A percentile compares a stretch with the other conserved stretches of the same genome.
phyloP scores from a whole-genome alignment of 1,284 basidiomycete species.

The Erythrobasidium hasegawianum region DNA sequence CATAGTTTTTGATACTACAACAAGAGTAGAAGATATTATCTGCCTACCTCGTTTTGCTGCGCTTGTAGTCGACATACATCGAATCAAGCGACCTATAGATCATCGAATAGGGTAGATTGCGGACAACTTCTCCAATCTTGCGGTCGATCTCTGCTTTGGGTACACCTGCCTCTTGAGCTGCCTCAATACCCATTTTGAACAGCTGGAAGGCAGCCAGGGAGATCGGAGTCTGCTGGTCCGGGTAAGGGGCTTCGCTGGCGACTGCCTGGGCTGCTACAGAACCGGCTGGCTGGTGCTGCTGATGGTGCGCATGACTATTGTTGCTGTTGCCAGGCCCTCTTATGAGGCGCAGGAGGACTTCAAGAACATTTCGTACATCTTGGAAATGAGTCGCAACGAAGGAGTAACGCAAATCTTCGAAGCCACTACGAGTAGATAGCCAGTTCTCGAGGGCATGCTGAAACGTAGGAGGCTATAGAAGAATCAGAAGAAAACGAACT shows the following conservation, averaged over 20 bases:
- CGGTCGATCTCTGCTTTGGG: constrained; percentile 68
- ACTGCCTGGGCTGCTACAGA: constrained; percentile 49
- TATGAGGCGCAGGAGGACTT: constrained; percentile 85
- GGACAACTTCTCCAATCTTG: constrained; percentile 79
- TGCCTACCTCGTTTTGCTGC: constrained; percentile 1
- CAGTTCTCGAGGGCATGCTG: constrained; percentile 81
- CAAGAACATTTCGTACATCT: constrained; percentile 73
- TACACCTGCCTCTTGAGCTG: constrained; percentile 66
- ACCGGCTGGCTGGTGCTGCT: constrained; percentile 55
- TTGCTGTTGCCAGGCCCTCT: constrained; percentile 58
- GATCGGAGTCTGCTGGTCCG: constrained; percentile 84
- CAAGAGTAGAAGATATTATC: too few species aligned
- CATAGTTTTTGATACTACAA: too few species aligned
- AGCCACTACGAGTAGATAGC: constrained; percentile 64
- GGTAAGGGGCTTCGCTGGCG: constrained; percentile 67
- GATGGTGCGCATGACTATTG: constrained; percentile 34
- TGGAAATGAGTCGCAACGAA: constrained; percentile 83
- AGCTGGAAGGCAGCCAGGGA: constrained; percentile 85
- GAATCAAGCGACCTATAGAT: constrained; percentile 36
- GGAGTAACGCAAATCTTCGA: constrained; percentile 68
- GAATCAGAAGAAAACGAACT: background rate
- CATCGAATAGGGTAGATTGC: constrained; percentile 61
- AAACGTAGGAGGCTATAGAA: constrained; percentile 77
- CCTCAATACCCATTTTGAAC: constrained; percentile 76
- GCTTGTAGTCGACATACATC: constrained; percentile 37